Percentiles rank a stretch among this genome's conserved stretches.
Conservation (phyloP, 1,284 basidiomycete species). For the Irpex sp. region DNA sequence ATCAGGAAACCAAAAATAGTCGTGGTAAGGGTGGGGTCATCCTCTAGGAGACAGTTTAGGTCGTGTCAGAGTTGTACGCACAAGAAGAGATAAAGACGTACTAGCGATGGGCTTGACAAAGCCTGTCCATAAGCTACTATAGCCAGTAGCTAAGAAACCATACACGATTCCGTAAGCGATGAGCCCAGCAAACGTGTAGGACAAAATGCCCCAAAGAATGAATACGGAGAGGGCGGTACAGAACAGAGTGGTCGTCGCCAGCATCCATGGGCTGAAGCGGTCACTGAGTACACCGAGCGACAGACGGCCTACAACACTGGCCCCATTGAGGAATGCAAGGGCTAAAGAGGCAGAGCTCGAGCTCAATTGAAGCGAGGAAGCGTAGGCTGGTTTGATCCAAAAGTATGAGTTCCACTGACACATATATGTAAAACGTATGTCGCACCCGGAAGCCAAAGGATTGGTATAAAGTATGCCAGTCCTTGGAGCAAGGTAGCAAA, state of each 20-base stretch:
- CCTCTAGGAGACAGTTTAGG: slow-evolving; percentile 21
- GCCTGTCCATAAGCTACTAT: slow-evolving; percentile 32
- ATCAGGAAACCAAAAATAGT: slow-evolving; percentile 36
- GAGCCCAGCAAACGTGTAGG: slow-evolving; percentile 29
- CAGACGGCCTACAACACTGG: slow-evolving; percentile 31
- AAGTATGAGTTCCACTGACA: not conserved
- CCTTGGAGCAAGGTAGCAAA: slow-evolving; percentile 31
- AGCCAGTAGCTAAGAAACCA: slow-evolving; percentile 34
- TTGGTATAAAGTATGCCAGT: slow-evolving; percentile 29
- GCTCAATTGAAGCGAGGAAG: slow-evolving; percentile 24
- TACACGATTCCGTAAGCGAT: slow-evolving; percentile 32
- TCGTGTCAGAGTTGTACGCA: not conserved
- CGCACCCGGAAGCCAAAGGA: slow-evolving; percentile 30
- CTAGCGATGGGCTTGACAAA: slow-evolving; percentile 30
- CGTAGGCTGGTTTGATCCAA: slow-evolving; percentile 24
- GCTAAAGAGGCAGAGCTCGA: slow-evolving; percentile 25
- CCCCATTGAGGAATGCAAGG: slow-evolving; percentile 29
- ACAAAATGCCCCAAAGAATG: slow-evolving; percentile 34
- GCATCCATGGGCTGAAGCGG: slow-evolving; percentile 28
- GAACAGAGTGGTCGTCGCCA: slow-evolving; percentile 27
- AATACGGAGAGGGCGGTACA: slow-evolving; percentile 29
- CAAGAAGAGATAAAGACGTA: slow-evolving; percentile 13
- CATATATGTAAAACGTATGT: not conserved
- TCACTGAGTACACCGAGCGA: slow-evolving; percentile 31
- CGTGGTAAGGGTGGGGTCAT: slow-evolving; percentile 32